These are phyloP conservation scores for Fusarium sterilihyphosum DNA, from an alignment of 2,329 filamentous ascomycete genomes.

Conservation along the genomic window DNA sequence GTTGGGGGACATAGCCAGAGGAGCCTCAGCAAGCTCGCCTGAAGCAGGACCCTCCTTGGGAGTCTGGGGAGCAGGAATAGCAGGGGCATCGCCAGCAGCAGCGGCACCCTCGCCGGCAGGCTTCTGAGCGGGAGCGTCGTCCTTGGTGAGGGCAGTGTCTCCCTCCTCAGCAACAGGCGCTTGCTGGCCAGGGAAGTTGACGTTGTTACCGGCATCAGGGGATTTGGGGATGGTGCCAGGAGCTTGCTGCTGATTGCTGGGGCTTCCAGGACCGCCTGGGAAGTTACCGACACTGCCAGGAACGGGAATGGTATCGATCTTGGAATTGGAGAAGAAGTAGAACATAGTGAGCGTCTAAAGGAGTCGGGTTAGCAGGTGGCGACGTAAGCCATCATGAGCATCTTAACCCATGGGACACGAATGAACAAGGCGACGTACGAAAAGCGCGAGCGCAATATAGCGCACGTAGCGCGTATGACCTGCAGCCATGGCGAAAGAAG, in stretches of 20 bases:
- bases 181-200: conserved; percentile 39
- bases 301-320: conserved; percentile 54
- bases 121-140: conserved; percentile 33
- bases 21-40: conserved; percentile 12
- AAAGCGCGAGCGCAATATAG: conserved; percentile 83
- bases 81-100: background rate
- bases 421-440: conserved; percentile 67
- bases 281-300: conserved; percentile 32
- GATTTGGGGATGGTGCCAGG: conserved; percentile 34
- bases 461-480: conserved; percentile 79
- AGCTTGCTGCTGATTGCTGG: conserved; percentile 29
- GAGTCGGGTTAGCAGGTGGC: conserved; percentile 22
- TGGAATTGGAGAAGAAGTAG: conserved; percentile 79
- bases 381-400: conserved; percentile 6
- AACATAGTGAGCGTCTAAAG: conserved; percentile 60
- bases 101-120: conserved; percentile 24
- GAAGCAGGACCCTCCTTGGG: conserved; percentile 49
- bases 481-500: conserved; percentile 64
- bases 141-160: conserved; percentile 33
- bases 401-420: background rate
- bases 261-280: conserved; percentile 39
- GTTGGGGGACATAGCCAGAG: conserved; percentile 61
- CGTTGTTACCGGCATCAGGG: conserved; percentile 32
- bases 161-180: conserved; percentile 21
- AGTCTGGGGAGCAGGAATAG: conserved; percentile 3